These are phyloP conservation scores for Schwanniomyces pseudopolymorphus DNA, from an alignment of 805 yeast species.

Conservation along the genomic window DNA sequence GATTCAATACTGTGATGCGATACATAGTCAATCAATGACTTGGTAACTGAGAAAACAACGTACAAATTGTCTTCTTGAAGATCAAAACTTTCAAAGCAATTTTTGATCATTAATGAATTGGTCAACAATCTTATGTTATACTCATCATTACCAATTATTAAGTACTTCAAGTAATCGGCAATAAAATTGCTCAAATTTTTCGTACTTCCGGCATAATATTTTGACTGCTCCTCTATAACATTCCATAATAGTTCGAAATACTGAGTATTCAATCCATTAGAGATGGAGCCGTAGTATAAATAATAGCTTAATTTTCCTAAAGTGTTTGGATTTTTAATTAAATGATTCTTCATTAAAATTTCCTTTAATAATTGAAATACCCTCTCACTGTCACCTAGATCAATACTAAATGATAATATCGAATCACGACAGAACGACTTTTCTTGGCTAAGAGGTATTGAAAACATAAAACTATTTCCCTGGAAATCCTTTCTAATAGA, in stretches of 20 bases:
- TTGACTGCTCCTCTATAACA: slow-evolving; percentile 34
- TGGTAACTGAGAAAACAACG: slow-evolving; percentile 28
- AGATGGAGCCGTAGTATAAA: slow-evolving; percentile 24
- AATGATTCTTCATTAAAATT: slow-evolving; percentile 28
- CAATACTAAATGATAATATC: slow-evolving; percentile 31
- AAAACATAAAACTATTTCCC: not conserved
- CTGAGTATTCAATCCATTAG: slow-evolving; percentile 19
- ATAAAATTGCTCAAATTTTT: slow-evolving; percentile 27
- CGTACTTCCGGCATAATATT: slow-evolving; percentile 17
- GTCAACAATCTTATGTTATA: slow-evolving; percentile 19
- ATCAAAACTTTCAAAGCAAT: slow-evolving; percentile 24
- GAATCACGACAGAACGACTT: slow-evolving; percentile 23
- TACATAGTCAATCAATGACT: slow-evolving; percentile 16
- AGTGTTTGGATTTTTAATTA: slow-evolving; percentile 25
- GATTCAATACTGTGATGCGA: slow-evolving; percentile 5
- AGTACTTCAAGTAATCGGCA: slow-evolving; percentile 26
- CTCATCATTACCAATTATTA: slow-evolving; percentile 13
- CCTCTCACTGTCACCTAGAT: slow-evolving; percentile 31
- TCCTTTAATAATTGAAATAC: slow-evolving; percentile 38
- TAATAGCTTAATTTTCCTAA: slow-evolving; percentile 30
- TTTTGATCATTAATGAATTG: slow-evolving; percentile 28
- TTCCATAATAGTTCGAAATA: slow-evolving; percentile 33
- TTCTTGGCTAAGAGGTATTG: slow-evolving; percentile 8
- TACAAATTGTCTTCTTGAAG: slow-evolving; percentile 30
- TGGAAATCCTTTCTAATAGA: slow-evolving; percentile 39